Conservation (phyloP, 345 rosid genomes). For the thale cress (Arabidopsis thaliana) region DNA sequence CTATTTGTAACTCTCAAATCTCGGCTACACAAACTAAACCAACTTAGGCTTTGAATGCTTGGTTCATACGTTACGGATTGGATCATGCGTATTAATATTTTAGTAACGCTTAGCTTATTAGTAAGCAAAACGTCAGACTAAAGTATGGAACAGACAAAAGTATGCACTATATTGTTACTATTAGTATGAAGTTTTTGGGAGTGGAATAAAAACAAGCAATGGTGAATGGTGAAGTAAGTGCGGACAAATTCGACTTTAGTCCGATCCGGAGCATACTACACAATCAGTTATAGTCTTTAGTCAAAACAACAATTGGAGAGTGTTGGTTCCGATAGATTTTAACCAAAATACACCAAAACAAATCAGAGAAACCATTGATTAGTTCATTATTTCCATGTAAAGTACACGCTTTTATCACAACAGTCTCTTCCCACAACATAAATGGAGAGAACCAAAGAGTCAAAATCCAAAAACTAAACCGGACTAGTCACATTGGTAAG, state of each 20-base stretch:
- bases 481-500: conserved; percentile 7
- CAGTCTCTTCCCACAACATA: conserved; percentile 22
- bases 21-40: not conserved
- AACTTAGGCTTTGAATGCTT: not conserved
- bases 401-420: conserved; percentile 35
- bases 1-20: not conserved
- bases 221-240: no score
- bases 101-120: no score
- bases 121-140: no score
- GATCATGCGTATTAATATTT: no score
- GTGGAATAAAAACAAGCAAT: no score
- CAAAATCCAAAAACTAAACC: conserved; percentile 27
- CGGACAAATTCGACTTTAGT: no score
- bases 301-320: conserved; percentile 4
- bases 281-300: no score
- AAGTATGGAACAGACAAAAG: no score
- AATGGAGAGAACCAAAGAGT: conserved; percentile 13
- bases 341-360: not conserved
- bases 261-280: no score
- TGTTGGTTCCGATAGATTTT: conserved; percentile 3
- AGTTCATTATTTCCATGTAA: not conserved
- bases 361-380: not conserved
- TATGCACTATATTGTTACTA: no score
- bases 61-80: no score
- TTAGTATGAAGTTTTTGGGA: no score